Evolutionary conservation across 163 green algal species (phyloP), one percentile per base, ranked within the genome.

Genomic region (Chlorella variabilis): DNA sequence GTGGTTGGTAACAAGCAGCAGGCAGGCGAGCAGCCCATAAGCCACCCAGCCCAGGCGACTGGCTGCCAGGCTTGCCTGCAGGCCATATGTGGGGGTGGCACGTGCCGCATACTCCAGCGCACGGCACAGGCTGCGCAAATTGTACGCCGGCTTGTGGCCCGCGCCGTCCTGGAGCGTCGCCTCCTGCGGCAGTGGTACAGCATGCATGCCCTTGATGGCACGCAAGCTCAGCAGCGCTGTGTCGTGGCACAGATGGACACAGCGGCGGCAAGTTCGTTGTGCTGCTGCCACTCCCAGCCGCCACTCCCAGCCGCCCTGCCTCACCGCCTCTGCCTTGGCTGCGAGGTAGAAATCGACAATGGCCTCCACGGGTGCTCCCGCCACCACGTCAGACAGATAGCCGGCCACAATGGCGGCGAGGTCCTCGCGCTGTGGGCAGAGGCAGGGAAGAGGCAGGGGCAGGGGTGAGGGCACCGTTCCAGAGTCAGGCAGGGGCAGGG

Each of bases 261-360:
- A n/a, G n/a, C n/a, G n/a, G n/a, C n/a, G n/a, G n/a, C n/a, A n/a
- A n/a, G n/a, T n/a, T n/a, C n/a, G n/a, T n/a, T n/a, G n/a, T n/a
- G n/a, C n/a, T n/a, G n/a, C n/a, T n/a, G n/a, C n/a, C n/a, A n/a
- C n/a, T n/a, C n/a, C n/a, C n/a, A n/a, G n/a, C n/a, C n/a, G n/a
- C n/a, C n/a, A n/a, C n/a, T n/a, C n/a, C n/a, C n/a, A n/a, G n/a
- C n/a, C n/a, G n/a, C n/a, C n/a, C n/a, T n/a, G n/a, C n/a, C 90
- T 84, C 82, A 94, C 91, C 71, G 93, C 92, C 74, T 94, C 92
- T 7, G 78, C 70, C 80, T 95, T 94, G 33, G 91, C 91, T 11
- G 87, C 91, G 2, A 97, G 41, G 87, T 99, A 99, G 34, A 98
- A 98, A 81, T 96, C 88, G 31, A 98, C 95, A 13, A 97, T 88